Evolutionary conservation across 441 rosid genomes (phyloP).

Genomic region (Erysimum cheiri): DNA sequence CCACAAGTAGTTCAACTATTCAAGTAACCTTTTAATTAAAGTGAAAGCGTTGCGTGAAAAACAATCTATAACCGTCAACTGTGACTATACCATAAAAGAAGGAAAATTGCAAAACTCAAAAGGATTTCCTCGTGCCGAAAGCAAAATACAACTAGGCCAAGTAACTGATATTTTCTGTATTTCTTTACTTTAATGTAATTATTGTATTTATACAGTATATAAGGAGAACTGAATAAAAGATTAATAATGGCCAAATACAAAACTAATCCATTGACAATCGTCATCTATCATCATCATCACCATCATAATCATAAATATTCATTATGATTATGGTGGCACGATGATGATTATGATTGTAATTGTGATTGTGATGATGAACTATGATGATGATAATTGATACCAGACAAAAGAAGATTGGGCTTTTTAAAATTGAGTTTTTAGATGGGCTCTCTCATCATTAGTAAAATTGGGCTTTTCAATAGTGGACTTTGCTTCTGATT

Average conservation of each 20-base stretch:
- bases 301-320: too few relatives aligned
- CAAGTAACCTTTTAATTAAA: constrained; percentile 40
- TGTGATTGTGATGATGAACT: too few relatives aligned
- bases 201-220: neutral
- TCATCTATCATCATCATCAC: too few relatives aligned
- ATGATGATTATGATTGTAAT: too few relatives aligned
- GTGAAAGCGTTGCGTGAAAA: constrained; percentile 33
- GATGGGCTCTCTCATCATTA: neutral
- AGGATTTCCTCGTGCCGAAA: constrained; percentile 33
- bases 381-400: neutral
- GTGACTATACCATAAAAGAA: constrained; percentile 11
- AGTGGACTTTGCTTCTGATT: neutral
- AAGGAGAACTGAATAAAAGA: neutral
- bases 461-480: neutral
- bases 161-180: neutral
- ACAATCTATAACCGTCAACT: constrained; percentile 41
- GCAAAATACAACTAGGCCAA: too few relatives aligned
- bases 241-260: neutral
- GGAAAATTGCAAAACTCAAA: neutral
- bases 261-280: neutral
- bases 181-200: neutral
- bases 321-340: too few relatives aligned
- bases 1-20: constrained; percentile 30
- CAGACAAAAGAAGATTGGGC: neutral
- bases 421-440: neutral